phyloP scores from a whole-genome alignment of 345 rosid genomes.

The Salix suchowensis region DNA sequence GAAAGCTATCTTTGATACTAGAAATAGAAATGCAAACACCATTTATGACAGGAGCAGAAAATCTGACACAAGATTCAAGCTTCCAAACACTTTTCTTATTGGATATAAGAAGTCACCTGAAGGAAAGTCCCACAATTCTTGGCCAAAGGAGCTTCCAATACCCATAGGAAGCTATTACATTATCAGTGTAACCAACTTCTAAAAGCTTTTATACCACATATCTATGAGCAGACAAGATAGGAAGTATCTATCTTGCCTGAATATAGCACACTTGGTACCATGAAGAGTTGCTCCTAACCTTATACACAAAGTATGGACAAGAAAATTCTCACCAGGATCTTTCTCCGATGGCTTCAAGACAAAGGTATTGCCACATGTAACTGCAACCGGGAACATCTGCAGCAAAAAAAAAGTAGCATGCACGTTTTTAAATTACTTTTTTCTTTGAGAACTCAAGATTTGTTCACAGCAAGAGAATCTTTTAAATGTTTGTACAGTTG shows the following conservation, averaged over 20 bases:
- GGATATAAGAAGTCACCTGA: neutral
- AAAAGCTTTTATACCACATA: neutral
- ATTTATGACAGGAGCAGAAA: neutral
- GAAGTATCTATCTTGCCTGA: neutral
- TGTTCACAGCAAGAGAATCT: neutral
- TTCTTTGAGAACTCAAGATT: neutral
- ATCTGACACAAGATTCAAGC: neutral
- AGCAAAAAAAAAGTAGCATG: constrained; percentile 17
- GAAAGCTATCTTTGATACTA: neutral
- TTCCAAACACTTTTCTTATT: neutral
- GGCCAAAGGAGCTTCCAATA: neutral
- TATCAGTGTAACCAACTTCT: neutral
- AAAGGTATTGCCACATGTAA: constrained; percentile 91
- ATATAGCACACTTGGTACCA: neutral
- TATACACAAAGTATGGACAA: neutral
- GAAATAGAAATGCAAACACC: neutral
- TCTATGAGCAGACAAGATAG: neutral
- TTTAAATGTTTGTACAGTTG: neutral
- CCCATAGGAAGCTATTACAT: neutral
- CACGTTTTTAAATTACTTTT: neutral
- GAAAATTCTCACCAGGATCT: constrained; percentile 68
- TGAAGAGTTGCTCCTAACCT: neutral
- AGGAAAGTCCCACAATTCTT: neutral
- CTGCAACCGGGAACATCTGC: constrained; percentile 97
- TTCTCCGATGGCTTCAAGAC: constrained; percentile 95